A percentile compares a stretch with the other conserved stretches of the same genome.
These are phyloP conservation scores for Boletus sensibilis DNA, from an alignment of 768 basidiomycete species.

Conservation along the genomic window DNA sequence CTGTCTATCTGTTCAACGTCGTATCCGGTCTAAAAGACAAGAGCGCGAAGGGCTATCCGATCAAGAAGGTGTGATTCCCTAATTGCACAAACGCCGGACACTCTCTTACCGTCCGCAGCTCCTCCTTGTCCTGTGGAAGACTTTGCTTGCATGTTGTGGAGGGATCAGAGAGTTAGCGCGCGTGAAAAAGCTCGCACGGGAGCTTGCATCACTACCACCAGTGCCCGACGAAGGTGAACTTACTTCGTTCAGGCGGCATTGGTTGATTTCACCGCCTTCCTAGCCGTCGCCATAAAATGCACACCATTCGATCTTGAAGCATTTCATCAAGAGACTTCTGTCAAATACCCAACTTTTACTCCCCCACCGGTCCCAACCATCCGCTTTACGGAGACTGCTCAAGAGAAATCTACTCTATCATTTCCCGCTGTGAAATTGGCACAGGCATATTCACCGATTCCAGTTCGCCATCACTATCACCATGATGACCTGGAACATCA, in stretches of 20 bases:
- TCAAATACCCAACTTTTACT: slow-evolving; percentile 95
- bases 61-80: slow-evolving; percentile 74
- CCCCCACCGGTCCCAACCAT: slow-evolving; percentile 50
- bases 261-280: slow-evolving; percentile 6
- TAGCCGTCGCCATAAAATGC: slow-evolving; percentile 76
- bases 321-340: slow-evolving; percentile 86
- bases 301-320: slow-evolving; percentile 87
- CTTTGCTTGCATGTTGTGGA: slow-evolving; percentile 87
- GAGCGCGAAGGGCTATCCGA: slow-evolving; percentile 92
- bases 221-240: slow-evolving; percentile 47
- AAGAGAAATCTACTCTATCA: slow-evolving; percentile 31
- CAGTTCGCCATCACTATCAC: slow-evolving; percentile 92
- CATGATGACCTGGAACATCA: slow-evolving; percentile 70
- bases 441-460: slow-evolving; percentile 90
- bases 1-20: slow-evolving; percentile 87
- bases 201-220: slow-evolving; percentile 72
- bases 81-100: neutral
- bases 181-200: slow-evolving; percentile 82
- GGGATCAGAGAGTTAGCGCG: slow-evolving; percentile 84
- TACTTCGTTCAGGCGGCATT: neutral
- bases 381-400: slow-evolving; percentile 25
- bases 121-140: slow-evolving; percentile 92
- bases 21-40: slow-evolving; percentile 91
- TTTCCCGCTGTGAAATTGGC: slow-evolving; percentile 67
- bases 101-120: slow-evolving; percentile 49